These are phyloP conservation scores for Eucommia ulmoides DNA, from an alignment of 257 asterid genomes.

Conservation along the genomic window DNA sequence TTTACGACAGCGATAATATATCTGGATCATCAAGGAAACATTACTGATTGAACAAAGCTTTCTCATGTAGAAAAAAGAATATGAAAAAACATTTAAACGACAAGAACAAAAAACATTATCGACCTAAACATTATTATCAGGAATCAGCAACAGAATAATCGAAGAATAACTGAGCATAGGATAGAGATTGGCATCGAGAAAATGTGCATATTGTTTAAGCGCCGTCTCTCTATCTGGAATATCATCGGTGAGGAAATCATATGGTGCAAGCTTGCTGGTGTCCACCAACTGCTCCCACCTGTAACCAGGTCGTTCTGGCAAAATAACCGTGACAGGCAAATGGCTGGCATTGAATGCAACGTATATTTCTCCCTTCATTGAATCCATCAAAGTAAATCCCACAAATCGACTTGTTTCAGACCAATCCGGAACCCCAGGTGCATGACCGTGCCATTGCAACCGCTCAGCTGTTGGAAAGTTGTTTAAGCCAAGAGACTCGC, in stretches of 20 bases:
- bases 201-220: slow-evolving; percentile 55
- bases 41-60: too few species aligned
- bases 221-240: slow-evolving; percentile 35
- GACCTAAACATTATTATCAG: slow-evolving; percentile 14
- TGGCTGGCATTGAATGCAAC: slow-evolving; percentile 81
- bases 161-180: slow-evolving; percentile 95
- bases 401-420: slow-evolving; percentile 77
- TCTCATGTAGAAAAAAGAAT: too few species aligned
- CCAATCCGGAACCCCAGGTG: slow-evolving; percentile 86
- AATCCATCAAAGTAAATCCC: slow-evolving; percentile 73
- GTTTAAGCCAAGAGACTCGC: slow-evolving; percentile 79
- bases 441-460: slow-evolving; percentile 90
- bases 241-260: slow-evolving; percentile 54
- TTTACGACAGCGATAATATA: too few species aligned
- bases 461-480: slow-evolving; percentile 91
- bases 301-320: slow-evolving; percentile 75
- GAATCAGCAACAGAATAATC: slow-evolving; percentile 47
- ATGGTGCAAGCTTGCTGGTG: slow-evolving; percentile 76
- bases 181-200: slow-evolving; percentile 68
- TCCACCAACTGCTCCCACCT: slow-evolving; percentile 86
- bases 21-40: too few species aligned
- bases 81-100: too few species aligned
- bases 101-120: too few species aligned
- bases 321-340: slow-evolving; percentile 39
- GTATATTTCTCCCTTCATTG: slow-evolving; percentile 71